These are phyloP conservation scores for Curvularia hawaiiensis DNA, from an alignment of 2,329 filamentous ascomycete species.

Conservation along the genomic window DNA sequence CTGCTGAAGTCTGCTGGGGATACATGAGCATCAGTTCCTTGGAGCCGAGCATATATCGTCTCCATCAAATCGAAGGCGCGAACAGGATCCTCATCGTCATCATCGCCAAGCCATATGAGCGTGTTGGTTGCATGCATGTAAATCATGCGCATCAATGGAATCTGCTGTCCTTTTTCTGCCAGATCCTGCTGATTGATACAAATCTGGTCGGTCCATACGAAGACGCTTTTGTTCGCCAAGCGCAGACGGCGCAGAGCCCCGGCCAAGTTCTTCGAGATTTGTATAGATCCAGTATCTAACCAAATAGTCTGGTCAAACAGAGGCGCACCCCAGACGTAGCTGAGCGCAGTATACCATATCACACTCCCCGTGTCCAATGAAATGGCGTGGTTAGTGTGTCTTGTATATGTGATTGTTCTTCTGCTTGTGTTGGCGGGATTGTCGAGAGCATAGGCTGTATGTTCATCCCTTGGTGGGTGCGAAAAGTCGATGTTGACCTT, in stretches of 20 bases:
- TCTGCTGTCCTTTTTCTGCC: conserved; percentile 31
- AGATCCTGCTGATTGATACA: conserved; percentile 24
- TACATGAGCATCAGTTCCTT: conserved; percentile 21
- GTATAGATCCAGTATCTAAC: conserved; percentile 12
- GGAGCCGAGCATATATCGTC: conserved; percentile 17
- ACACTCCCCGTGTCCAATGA: conserved; percentile 17
- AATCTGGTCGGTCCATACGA: conserved; percentile 33
- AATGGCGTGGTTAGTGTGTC: conserved; percentile 27
- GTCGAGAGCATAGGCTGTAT: conserved; percentile 1
- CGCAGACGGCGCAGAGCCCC: conserved; percentile 24
- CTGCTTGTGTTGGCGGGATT: conserved; percentile 2
- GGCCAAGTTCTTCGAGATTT: conserved; percentile 26
- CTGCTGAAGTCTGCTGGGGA: conserved; percentile 24
- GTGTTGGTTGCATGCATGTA: conserved; percentile 35
- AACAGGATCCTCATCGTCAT: conserved; percentile 17
- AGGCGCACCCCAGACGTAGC: conserved; percentile 31
- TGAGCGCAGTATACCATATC: conserved; percentile 32
- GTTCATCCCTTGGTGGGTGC: conserved; percentile 15
- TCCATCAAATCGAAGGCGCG: conserved; percentile 26
- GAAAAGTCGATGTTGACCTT: conserved; percentile 27
- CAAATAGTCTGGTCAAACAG: conserved; percentile 20
- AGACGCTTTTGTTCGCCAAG: conserved; percentile 21
- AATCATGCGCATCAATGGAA: conserved; percentile 33
- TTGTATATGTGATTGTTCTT: conserved; percentile 6
- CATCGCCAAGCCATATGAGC: conserved; percentile 36